Base-by-base conservation (phyloP, 768 basidiomycete genomes). In the Macrocybe gigantea region DNA sequence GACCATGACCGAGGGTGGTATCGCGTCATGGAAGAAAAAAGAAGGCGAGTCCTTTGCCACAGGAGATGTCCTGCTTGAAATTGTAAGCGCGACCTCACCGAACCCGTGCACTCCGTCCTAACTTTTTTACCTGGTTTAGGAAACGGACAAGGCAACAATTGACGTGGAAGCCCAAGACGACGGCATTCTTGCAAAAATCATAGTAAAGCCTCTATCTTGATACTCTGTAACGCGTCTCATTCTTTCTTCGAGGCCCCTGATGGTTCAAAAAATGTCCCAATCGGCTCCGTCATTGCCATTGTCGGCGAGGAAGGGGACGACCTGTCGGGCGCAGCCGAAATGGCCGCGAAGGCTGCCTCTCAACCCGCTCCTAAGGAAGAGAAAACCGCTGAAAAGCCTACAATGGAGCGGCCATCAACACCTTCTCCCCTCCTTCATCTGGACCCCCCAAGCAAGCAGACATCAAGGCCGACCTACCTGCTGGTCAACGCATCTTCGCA, bases 121-220 rank as follows among this genome's bases (percentile, higher is more conserved):
- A 36, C 40, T 49, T 49, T 46, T 51, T 38, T 50, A 41, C 37
- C 12, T 32, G 33, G 10, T 44, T 22, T 53, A 95, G 93, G 96
- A 99, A 85, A 99, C 96, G 46, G 96, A 99, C 85, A 99, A 99
- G 79, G 95, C 96, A 14, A 94, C 93, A 41, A 98, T 99, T 68
- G 96, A 99, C 71, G 95, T 99, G 33, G 96, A 99, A 71, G 93
- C 96, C 7, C 94, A 94, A 72, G 96, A 98, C 38, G 96, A 99
- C 57, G 96, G 96, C 56, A 70, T 98, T 53, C 73, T 99, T 50
- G 94, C 89, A 44, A 98, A 98, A 80, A 96, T 99, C 56, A 84
- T 99, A 47, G 94, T 93, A 69, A 49, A 90, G 71, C 5, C 12
- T 33, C 11, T 39, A 29, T 30, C 38, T 31, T 32, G 14, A 12